These are phyloP conservation scores for Mariannaea sp. DNA, from an alignment of 2,329 filamentous ascomycete species.

Conservation along the genomic window DNA sequence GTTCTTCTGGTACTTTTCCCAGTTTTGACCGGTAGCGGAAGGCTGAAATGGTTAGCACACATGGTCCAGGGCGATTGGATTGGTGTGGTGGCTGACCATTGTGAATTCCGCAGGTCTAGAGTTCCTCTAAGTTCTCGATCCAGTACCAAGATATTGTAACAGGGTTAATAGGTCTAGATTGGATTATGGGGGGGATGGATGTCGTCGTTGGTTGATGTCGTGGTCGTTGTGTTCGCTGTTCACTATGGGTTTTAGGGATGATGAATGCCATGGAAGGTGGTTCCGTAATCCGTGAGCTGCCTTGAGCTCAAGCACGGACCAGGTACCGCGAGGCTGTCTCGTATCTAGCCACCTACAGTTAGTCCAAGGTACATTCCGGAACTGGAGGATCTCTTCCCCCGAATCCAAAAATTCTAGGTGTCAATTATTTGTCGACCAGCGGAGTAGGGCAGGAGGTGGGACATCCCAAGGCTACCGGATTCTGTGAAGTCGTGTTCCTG, in stretches of 20 bases:
- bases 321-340: slow-evolving; percentile 28
- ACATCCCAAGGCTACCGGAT: slow-evolving; percentile 44
- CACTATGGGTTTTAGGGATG: too few relatives aligned
- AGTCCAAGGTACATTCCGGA: slow-evolving; percentile 39
- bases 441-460: slow-evolving; percentile 49
- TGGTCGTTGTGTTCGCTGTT: slow-evolving; percentile 26
- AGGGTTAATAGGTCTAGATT: not conserved
- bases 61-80: slow-evolving; percentile 14
- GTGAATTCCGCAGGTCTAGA: slow-evolving; percentile 42
- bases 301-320: slow-evolving; percentile 47
- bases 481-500: slow-evolving; percentile 39
- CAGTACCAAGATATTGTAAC: too few relatives aligned
- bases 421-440: slow-evolving; percentile 38
- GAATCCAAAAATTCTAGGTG: slow-evolving; percentile 48
- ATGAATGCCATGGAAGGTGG: slow-evolving; percentile 42
- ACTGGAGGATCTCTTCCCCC: slow-evolving; percentile 48
- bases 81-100: slow-evolving; percentile 46
- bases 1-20: slow-evolving; percentile 99
- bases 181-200: slow-evolving; percentile 9
- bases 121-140: slow-evolving; percentile 1
- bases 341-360: slow-evolving; percentile 34
- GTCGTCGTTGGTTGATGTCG: slow-evolving; percentile 23
- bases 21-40: slow-evolving; percentile 89
- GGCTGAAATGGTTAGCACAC: slow-evolving; percentile 63
- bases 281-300: slow-evolving; percentile 49